Evolutionary conservation across 768 basidiomycete genomes (phyloP), one percentile per base, ranked within the genome.

Genomic region (Mycena rebaudengoi): DNA sequence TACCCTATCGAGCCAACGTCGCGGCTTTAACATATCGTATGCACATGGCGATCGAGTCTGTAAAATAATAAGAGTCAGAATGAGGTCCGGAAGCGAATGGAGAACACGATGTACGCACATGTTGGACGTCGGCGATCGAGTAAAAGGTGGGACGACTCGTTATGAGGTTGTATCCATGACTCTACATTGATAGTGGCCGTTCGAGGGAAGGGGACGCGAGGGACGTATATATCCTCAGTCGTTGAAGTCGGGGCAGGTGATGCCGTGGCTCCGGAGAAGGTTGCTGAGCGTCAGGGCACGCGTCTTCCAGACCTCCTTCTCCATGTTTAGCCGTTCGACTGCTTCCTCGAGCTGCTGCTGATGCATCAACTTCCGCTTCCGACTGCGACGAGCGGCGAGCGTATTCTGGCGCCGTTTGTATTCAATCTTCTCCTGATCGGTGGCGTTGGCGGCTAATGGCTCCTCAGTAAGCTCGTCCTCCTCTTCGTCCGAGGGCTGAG

Each of bases 341-440:
- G 65, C 75, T 21, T 78, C 75, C 76, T 89, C 86, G 58, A 91
- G 73, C 65, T 83, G 82, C 49, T 83, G 80, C 70, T 88, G 82
- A 70, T 90, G 84, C 75, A 88, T 85, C 26, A 85, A 71, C 79
- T 91, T 91, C 46, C 90, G 82, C 81, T 84, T 85, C 11, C 90
- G 81, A 67, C 83, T 85, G 13, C 88, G 81, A 0, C 90, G 83
- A 7, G 91, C 90, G 0, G 90, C 91, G 8, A 91, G 73, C n/a
- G 90, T 91, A 69, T 91, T 91, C 75, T 87, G 86, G 10, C 86
- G 81, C 40, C 90, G 82, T 80, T 91, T 91, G 21, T 80, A 80
- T 72, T 86, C 87, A 70, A 91, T 90, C 62, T 86, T 85, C 62
- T 85, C 83, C 69, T 84, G 77, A 67, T 85, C 85, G 2, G 76